These are phyloP conservation scores for Diaporthe nobilis DNA, from an alignment of 2,329 filamentous ascomycete species.

Conservation along the genomic window DNA sequence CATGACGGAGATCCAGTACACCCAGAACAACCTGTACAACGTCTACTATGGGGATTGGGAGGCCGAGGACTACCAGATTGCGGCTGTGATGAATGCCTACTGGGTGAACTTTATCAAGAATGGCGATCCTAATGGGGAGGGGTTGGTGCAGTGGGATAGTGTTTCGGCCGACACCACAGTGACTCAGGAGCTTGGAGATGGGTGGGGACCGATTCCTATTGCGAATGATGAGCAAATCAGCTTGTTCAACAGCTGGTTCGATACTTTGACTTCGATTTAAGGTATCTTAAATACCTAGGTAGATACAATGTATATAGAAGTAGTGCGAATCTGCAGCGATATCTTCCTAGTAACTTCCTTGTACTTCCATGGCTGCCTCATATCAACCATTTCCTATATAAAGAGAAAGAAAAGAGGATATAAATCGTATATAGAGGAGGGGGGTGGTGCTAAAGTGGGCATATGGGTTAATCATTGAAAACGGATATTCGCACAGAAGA, in stretches of 20 bases:
- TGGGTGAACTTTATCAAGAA: slow-evolving; percentile 40
- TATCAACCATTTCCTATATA: too few relatives aligned
- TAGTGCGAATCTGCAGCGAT: too few relatives aligned
- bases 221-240: slow-evolving; percentile 39
- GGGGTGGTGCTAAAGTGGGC: too few relatives aligned
- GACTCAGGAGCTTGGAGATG: slow-evolving; percentile 42
- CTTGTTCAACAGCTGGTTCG: slow-evolving; percentile 41
- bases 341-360: too few relatives aligned
- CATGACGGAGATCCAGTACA: slow-evolving; percentile 55
- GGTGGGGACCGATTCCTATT: slow-evolving; percentile 42
- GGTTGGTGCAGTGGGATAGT: slow-evolving; percentile 39
- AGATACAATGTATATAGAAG: too few relatives aligned
- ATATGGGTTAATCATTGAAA: too few relatives aligned
- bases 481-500: too few relatives aligned
- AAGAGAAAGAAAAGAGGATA: too few relatives aligned
- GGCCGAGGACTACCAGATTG: slow-evolving; percentile 35
- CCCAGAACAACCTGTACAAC: slow-evolving; percentile 53
- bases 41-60: slow-evolving; percentile 20
- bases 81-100: slow-evolving; percentile 40
- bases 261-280: slow-evolving; percentile 26
- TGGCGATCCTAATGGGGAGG: slow-evolving; percentile 36
- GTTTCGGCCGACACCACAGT: slow-evolving; percentile 35
- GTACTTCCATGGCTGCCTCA: too few relatives aligned
- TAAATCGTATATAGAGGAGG: too few relatives aligned
- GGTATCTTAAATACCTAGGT: too few relatives aligned